phyloP scores from a whole-genome alignment of 2,329 filamentous ascomycete genomes.

The Cercospora nicotianae region DNA sequence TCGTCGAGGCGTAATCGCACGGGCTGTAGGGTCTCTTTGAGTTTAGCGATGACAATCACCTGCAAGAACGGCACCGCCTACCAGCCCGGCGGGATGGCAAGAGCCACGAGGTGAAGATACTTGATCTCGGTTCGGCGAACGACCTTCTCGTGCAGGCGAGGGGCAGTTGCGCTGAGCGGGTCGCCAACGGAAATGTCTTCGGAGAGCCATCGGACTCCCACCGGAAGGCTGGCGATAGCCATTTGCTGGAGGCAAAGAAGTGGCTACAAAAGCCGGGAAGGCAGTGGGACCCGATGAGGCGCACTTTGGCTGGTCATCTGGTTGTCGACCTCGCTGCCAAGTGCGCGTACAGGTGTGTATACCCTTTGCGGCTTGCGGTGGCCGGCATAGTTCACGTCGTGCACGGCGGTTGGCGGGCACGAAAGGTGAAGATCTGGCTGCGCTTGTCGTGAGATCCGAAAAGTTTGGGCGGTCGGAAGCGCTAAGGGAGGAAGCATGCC shows the following conservation, averaged over 20 bases:
- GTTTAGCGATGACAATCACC: background rate
- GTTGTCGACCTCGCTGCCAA: background rate
- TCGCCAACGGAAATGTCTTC: background rate
- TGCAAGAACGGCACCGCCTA: background rate
- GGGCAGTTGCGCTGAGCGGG: background rate
- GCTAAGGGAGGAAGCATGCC: background rate
- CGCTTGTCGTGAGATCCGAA: background rate
- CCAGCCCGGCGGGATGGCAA: background rate
- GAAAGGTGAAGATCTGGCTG: background rate
- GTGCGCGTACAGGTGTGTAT: background rate
- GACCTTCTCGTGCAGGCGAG: background rate
- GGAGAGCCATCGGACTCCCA: background rate
- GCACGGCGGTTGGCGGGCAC: background rate
- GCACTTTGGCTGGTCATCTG: background rate
- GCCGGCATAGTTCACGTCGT: background rate
- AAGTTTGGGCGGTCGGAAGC: background rate
- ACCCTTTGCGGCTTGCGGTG: background rate
- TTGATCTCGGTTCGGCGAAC: background rate
- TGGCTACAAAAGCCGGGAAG: background rate
- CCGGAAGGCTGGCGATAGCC: background rate
- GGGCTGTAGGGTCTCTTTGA: background rate
- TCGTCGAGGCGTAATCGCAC: background rate
- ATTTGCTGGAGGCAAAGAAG: background rate
- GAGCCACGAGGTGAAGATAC: background rate
- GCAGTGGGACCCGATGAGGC: background rate